Percentiles rank a stretch among this genome's conserved stretches.
These are phyloP conservation scores for Xylaria cubensis DNA, from an alignment of 495 filamentous ascomycete genomes.

Conservation along the genomic window DNA sequence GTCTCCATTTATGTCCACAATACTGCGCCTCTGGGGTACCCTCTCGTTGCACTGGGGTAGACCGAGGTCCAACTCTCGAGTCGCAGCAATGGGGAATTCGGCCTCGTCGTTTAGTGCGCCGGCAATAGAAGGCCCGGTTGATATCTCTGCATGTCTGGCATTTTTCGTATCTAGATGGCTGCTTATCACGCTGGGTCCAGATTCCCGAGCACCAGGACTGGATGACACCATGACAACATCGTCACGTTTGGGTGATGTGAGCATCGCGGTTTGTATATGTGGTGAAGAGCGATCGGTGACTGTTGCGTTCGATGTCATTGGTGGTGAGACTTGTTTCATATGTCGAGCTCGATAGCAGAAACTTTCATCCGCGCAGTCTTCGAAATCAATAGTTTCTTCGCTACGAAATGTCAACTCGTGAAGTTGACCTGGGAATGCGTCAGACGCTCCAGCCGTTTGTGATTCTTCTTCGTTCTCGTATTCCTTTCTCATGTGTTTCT, in stretches of 20 bases:
- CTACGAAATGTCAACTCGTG: neutral
- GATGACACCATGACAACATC: neutral
- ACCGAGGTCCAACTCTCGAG: neutral
- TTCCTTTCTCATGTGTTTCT: neutral
- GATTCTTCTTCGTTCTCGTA: neutral
- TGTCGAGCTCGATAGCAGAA: constrained; percentile 40
- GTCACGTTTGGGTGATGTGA: constrained; percentile 18
- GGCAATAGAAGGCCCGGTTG: neutral
- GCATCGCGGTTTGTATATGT: constrained; percentile 25
- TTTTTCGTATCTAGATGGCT: constrained; percentile 5
- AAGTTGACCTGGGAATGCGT: neutral
- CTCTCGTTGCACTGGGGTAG: neutral
- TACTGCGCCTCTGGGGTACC: neutral
- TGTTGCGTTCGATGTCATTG: constrained; percentile 9
- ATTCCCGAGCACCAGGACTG: neutral
- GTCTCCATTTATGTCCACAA: neutral
- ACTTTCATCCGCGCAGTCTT: constrained; percentile 36
- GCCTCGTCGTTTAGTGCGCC: neutral
- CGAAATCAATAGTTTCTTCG: constrained; percentile 22
- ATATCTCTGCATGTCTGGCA: neutral
- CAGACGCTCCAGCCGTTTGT: neutral
- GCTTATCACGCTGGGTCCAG: constrained; percentile 1
- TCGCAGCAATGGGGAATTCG: neutral
- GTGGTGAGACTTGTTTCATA: constrained; percentile 19
- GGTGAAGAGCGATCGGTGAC: neutral